These are phyloP conservation scores for Eremochloa ophiuroides DNA, from an alignment of 176 grass and related monocot species.

Conservation along the genomic window DNA sequence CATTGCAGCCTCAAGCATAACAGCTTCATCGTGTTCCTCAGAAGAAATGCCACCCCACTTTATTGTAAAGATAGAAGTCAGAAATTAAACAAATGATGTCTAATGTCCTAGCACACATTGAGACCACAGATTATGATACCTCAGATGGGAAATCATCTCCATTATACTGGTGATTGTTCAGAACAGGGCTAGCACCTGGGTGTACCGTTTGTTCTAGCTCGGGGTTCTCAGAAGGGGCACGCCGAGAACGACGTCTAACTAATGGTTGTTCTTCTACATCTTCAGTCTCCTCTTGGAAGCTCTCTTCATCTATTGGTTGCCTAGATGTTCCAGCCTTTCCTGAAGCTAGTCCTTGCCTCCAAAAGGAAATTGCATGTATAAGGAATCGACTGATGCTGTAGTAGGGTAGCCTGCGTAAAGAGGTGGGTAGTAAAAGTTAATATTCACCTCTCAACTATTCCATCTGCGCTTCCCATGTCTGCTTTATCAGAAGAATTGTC, in stretches of 20 bases:
- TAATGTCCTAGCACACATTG: background rate
- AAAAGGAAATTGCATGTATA: constrained; percentile 28
- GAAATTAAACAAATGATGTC: constrained; percentile 2
- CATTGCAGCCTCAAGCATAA: constrained; percentile 99
- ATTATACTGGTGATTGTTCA: constrained; percentile 27
- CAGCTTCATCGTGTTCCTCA: constrained; percentile 92
- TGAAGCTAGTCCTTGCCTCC: constrained; percentile 64
- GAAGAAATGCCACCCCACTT: constrained; percentile 98
- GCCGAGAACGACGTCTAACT: constrained; percentile 62
- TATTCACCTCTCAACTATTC: constrained; percentile 62
- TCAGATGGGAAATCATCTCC: constrained; percentile 59
- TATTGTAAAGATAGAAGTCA: constrained; percentile 30
- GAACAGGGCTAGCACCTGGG: constrained; percentile 31
- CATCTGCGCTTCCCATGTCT: constrained; percentile 22
- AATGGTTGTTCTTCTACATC: constrained; percentile 75
- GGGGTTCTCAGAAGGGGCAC: constrained; percentile 42
- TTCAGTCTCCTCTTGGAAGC: constrained; percentile 60
- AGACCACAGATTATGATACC: constrained; percentile 36
- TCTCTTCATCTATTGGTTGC: constrained; percentile 40
- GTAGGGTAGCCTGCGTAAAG: constrained; percentile 5
- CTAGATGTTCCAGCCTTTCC: constrained; percentile 51
- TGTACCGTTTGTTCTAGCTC: constrained; percentile 24
- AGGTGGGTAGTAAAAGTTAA: constrained; percentile 29
- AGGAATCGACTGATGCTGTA: constrained; percentile 20
- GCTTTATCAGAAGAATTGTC: constrained; percentile 45